These are phyloP conservation scores for Zygosaccharomyces pseudobailii DNA, from an alignment of 1,139 yeast genomes.

Conservation along the genomic window DNA sequence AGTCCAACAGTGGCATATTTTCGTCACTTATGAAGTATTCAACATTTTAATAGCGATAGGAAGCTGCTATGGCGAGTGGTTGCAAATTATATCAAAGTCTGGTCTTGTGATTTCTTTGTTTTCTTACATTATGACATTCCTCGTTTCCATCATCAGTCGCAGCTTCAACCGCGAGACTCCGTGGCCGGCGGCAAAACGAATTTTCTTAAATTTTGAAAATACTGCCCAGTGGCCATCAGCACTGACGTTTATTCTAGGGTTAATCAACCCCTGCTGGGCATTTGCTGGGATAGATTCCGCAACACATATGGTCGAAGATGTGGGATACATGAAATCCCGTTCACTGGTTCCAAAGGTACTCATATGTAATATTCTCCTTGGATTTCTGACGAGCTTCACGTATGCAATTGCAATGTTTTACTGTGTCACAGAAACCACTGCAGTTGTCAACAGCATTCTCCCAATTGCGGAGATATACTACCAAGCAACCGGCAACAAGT, in stretches of 20 bases:
- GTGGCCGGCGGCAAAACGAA: constrained; percentile 45
- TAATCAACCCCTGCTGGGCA: constrained; percentile 58
- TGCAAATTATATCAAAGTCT: constrained; percentile 39
- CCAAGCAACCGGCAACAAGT: constrained; percentile 51
- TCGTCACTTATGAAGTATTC: constrained; percentile 40
- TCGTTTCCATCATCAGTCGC: constrained; percentile 46
- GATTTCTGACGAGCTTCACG: constrained; percentile 42
- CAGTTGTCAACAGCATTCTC: constrained; percentile 41
- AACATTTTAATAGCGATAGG: constrained; percentile 33
- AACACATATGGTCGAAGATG: constrained; percentile 59
- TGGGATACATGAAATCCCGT: constrained; percentile 40
- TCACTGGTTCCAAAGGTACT: constrained; percentile 52
- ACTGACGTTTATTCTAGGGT: constrained; percentile 57
- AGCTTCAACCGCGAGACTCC: constrained; percentile 35
- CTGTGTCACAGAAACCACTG: constrained; percentile 48
- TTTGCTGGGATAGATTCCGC: constrained; percentile 59
- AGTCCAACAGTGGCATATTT: constrained; percentile 48
- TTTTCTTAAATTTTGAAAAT: constrained; percentile 47
- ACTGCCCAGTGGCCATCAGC: constrained; percentile 53
- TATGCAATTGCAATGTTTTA: constrained; percentile 56
- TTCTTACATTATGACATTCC: constrained; percentile 46
- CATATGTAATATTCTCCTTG: constrained; percentile 52
- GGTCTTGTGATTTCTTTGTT: constrained; percentile 47
- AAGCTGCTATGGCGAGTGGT: constrained; percentile 36
- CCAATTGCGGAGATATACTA: constrained; percentile 58